These are phyloP conservation scores for Aspergillus funiculosus DNA, from an alignment of 495 filamentous ascomycete genomes.

Conservation along the genomic window DNA sequence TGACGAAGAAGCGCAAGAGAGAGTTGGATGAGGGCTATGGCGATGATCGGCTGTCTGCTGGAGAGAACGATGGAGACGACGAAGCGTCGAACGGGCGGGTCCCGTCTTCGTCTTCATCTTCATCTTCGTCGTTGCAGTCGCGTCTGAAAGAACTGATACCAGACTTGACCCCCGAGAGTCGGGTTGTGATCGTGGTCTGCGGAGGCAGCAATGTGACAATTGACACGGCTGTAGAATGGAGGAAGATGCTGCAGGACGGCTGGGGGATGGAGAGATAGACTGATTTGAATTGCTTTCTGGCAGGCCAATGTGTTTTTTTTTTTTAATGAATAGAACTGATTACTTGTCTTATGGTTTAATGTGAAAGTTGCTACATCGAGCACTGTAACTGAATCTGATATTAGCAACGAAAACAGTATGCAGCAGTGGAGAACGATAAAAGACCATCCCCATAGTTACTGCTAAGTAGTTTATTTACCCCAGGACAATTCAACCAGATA, in stretches of 20 bases:
- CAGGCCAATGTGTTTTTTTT: slow-evolving; percentile 14
- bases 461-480: too few relatives aligned
- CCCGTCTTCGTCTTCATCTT: slow-evolving; percentile 7
- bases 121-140: slow-evolving; percentile 28
- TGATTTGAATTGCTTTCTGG: slow-evolving; percentile 14
- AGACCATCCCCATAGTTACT: neutral
- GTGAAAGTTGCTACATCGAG: too few relatives aligned
- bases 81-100: slow-evolving; percentile 13
- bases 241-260: slow-evolving; percentile 40
- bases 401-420: neutral
- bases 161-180: slow-evolving; percentile 50
- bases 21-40: slow-evolving; percentile 37
- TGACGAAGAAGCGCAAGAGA: slow-evolving; percentile 35
- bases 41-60: slow-evolving; percentile 34
- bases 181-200: slow-evolving; percentile 82
- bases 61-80: slow-evolving; percentile 31
- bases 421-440: neutral
- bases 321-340: slow-evolving; percentile 4
- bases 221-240: slow-evolving; percentile 59
- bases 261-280: slow-evolving; percentile 23
- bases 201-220: slow-evolving; percentile 73
- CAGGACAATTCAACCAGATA: too few relatives aligned
- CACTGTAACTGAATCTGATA: too few relatives aligned
- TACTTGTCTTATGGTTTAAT: neutral
- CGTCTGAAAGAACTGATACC: slow-evolving; percentile 58